Evolutionary conservation across 2,329 filamentous ascomycete genomes (phyloP), one percentile per base, ranked within the genome.

Genomic region (Sporothrix inflata): DNA sequence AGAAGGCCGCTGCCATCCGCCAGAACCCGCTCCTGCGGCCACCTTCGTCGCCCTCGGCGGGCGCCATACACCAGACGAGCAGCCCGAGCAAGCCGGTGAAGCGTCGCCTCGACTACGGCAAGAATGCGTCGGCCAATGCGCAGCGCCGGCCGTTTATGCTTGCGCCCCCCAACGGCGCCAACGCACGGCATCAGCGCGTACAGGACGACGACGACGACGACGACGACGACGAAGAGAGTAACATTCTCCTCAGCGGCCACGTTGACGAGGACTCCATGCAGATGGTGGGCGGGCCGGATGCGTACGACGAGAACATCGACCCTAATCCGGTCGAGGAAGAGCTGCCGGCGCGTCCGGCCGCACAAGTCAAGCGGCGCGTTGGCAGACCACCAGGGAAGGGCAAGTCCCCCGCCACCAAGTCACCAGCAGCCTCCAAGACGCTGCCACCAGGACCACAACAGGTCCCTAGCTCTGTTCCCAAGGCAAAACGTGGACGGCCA

Each of bases 11-110:
- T 1, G 74, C 72, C 2, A 70, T 74, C 34, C 75, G 74, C 11
- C 72, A 74, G 55, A 89, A 89, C 76, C 88, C 87, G 4, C 86
- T 86, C 65, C 80, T 90, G 70, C 86, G 84, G 40, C 87, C 84
- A 60, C 82, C 83, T 21, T 87, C 87, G 14, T 88, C 85, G 19
- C 85, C 87, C 0, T 78, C 80, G 11, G 80, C 81, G 1, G 73
- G 78, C 71, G 76, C 74, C 45, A 74, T 74, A 72, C 80, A 79
- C 38, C 19, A 55, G 24, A 38, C 53, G 21, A 73, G 72, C 61
- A 80, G 76, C 5, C 79, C 79, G 30, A 78, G 80, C 14, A 78
- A 78, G 30, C 81, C 83, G 4, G 85, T 89, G 16, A 87, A 84
- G 72, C 84, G 89, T 70, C 83, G 82, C 53, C 81, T 91, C 9